These are phyloP conservation scores for Brassica cretica DNA, from an alignment of 345 rosid genomes.

Conservation along the genomic window DNA sequence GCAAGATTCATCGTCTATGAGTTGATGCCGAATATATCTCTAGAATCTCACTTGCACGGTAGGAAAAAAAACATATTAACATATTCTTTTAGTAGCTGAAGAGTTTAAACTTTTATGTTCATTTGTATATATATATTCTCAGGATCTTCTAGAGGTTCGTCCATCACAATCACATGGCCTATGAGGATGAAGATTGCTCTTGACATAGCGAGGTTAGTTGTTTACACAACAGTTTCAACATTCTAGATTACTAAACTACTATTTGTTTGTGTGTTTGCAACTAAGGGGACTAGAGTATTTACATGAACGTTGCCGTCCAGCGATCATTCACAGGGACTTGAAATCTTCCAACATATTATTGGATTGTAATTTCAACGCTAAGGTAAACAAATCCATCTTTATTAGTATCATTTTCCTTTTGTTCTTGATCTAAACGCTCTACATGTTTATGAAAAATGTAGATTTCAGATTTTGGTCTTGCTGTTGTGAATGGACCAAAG, in stretches of 20 bases:
- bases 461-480: constrained; percentile 98
- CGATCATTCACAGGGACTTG: constrained; percentile 96
- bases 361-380: constrained; percentile 86
- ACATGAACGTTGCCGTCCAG: constrained; percentile 87
- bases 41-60: constrained; percentile 93
- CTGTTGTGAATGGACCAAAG: constrained; percentile 66
- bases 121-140: constrained; percentile 10
- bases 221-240: background rate
- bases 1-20: constrained; percentile 76
- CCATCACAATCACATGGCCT: constrained; percentile 82
- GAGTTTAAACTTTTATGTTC: background rate
- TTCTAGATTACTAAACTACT: constrained; percentile 2
- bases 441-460: constrained; percentile 34
- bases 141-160: constrained; percentile 83
- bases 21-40: constrained; percentile 84
- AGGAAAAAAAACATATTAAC: background rate
- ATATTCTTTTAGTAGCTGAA: constrained; percentile 16
- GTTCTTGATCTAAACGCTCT: constrained; percentile 4
- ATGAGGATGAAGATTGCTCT: constrained; percentile 94
- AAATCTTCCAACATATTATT: constrained; percentile 92
- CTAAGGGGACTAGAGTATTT: constrained; percentile 91
- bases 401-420: background rate
- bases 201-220: constrained; percentile 71
- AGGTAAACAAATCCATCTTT: constrained; percentile 51
- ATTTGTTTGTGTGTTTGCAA: constrained; percentile 31